A percentile compares a stretch with the other conserved stretches of the same genome.
Conservation (phyloP, 2,329 filamentous ascomycete species). For the Trichoderma hamatum region DNA sequence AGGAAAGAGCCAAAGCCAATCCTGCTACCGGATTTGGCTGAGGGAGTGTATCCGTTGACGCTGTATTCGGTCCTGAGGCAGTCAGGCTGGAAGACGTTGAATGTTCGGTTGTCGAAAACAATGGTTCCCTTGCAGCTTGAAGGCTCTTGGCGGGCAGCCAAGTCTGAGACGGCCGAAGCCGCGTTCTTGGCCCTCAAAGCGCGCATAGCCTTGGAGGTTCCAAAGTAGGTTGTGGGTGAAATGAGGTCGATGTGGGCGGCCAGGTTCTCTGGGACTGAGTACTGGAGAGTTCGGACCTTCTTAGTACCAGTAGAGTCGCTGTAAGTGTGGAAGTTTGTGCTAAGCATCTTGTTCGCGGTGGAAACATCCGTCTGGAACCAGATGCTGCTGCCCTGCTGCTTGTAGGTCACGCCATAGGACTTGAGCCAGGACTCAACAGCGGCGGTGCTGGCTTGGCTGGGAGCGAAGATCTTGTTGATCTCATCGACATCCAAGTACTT, state of each 20-base stretch:
- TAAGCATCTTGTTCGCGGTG: slow-evolving; percentile 15
- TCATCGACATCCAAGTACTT: slow-evolving; percentile 15
- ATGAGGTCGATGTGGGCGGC: slow-evolving; percentile 29
- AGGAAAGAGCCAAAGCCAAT: slow-evolving; percentile 28
- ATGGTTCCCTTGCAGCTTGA: slow-evolving; percentile 19
- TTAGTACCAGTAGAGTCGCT: not conserved
- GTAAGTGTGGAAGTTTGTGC: slow-evolving; percentile 16
- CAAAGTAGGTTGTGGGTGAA: slow-evolving; percentile 29
- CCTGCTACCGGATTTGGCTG: slow-evolving; percentile 22
- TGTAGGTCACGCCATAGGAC: slow-evolving; percentile 13
- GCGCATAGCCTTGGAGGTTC: slow-evolving; percentile 20
- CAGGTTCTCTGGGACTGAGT: slow-evolving; percentile 29
- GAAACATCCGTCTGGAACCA: slow-evolving; percentile 15
- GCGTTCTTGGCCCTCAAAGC: not conserved
- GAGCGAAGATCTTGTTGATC: slow-evolving; percentile 3
- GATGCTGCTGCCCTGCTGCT: slow-evolving; percentile 2
- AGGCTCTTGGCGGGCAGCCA: not conserved
- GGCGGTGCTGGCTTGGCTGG: not conserved
- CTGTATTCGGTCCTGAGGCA: slow-evolving; percentile 28
- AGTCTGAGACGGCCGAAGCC: not conserved
- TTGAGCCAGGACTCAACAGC: slow-evolving; percentile 22
- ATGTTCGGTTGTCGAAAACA: not conserved
- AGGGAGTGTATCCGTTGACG: slow-evolving; percentile 28
- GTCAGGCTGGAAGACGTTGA: slow-evolving; percentile 22
- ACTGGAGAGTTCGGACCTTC: slow-evolving; percentile 29